Conservation (phyloP, 305 asterid species). For the Fraxinus latifolia region DNA sequence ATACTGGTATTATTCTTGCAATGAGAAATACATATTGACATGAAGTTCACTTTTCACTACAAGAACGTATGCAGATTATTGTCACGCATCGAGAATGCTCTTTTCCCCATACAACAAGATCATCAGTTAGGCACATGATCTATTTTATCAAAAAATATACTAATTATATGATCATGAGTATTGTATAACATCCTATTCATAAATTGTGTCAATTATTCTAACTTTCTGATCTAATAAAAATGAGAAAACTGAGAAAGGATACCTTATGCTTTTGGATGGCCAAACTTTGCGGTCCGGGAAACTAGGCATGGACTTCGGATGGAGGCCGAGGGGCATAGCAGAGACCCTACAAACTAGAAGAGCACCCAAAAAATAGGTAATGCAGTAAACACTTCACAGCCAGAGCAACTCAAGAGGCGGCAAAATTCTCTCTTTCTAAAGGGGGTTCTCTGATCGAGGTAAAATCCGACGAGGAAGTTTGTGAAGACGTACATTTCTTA, state of each 20-base stretch:
- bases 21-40: background rate
- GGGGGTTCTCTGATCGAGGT: slow-evolving; percentile 47
- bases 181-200: background rate
- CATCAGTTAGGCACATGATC: background rate
- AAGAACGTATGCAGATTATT: background rate
- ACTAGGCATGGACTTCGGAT: background rate
- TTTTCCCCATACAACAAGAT: background rate
- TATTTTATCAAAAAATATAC: background rate
- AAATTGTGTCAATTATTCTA: background rate
- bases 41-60: background rate
- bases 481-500: slow-evolving; percentile 38
- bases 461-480: slow-evolving; percentile 49
- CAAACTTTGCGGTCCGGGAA: background rate
- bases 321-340: background rate
- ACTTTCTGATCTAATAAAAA: background rate
- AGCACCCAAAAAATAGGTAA: background rate
- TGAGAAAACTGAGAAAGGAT: background rate
- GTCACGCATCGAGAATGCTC: background rate
- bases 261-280: background rate
- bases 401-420: background rate
- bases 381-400: slow-evolving; percentile 5
- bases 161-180: no score
- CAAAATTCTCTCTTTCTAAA: slow-evolving; percentile 19
- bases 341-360: background rate
- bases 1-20: background rate